Conservation (phyloP, 805 yeast genomes). For the Candida schatavii region DNA sequence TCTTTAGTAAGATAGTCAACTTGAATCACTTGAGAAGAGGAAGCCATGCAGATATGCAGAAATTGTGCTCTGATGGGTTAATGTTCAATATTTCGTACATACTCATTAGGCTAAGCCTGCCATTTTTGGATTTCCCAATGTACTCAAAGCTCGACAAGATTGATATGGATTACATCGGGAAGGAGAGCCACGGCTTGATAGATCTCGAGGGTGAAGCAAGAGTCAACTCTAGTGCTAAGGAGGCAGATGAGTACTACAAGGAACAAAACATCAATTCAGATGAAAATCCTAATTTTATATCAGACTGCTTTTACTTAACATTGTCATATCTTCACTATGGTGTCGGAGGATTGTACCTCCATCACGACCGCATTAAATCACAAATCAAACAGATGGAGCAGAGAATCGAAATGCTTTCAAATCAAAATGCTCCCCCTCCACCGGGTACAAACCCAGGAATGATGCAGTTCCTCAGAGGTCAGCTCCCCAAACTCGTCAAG, state of each 20-base stretch:
- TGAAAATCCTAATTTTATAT: constrained; percentile 64
- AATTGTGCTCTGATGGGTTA: constrained; percentile 74
- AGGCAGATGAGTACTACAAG: constrained; percentile 48
- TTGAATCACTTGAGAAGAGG: constrained; percentile 86
- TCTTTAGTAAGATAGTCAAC: constrained; percentile 73
- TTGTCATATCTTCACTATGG: constrained; percentile 85
- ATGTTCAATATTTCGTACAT: constrained; percentile 74
- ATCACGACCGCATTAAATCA: constrained; percentile 51
- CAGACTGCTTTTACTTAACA: constrained; percentile 82
- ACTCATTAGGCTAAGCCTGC: constrained; percentile 71
- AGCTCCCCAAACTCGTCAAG: constrained; percentile 47
- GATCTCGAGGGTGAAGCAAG: constrained; percentile 81
- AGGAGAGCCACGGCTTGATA: constrained; percentile 43
- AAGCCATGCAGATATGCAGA: constrained; percentile 66
- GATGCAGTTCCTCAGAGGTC: constrained; percentile 25
- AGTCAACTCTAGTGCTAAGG: constrained; percentile 69
- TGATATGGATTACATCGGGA: constrained; percentile 64
- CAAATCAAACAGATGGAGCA: constrained; percentile 49
- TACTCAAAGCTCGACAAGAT: constrained; percentile 74
- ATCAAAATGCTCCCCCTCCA: constrained; percentile 18
- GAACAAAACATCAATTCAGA: constrained; percentile 35
- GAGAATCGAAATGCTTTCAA: constrained; percentile 46
- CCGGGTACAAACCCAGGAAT: constrained; percentile 26
- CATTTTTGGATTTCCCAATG: constrained; percentile 66
- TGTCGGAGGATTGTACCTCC: constrained; percentile 61